Evolutionary conservation across 257 asterid genomes (phyloP).

Genomic region (Galeopsis tetrahit): DNA sequence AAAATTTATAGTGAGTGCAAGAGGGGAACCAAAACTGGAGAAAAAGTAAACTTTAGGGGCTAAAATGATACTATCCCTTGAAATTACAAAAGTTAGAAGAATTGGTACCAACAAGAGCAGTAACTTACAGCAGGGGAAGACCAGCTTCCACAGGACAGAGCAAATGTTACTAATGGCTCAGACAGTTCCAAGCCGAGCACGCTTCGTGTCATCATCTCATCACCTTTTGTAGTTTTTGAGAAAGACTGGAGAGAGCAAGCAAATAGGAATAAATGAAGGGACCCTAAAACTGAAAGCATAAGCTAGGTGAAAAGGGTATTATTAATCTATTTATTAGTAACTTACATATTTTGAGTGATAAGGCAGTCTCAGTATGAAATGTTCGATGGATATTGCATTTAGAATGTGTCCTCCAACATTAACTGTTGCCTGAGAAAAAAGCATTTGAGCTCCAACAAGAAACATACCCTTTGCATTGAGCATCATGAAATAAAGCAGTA

Average conservation of each 20-base stretch:
- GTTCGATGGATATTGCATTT: slow-evolving; percentile 77
- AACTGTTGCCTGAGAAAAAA: slow-evolving; percentile 65
- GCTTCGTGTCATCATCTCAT: slow-evolving; percentile 57
- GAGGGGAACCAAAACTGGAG: no score
- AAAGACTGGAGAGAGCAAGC: slow-evolving; percentile 52
- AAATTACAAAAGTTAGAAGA: not conserved
- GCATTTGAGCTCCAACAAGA: not conserved
- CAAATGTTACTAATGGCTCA: slow-evolving; percentile 87
- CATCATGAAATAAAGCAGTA: not conserved
- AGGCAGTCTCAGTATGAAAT: slow-evolving; percentile 81
- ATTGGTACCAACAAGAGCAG: not conserved
- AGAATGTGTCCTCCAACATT: slow-evolving; percentile 74
- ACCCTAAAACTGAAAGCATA: not conserved
- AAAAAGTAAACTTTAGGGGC: no score
- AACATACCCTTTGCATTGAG: not conserved
- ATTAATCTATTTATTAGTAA: not conserved
- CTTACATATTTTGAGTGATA: slow-evolving; percentile 83
- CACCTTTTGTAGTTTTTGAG: slow-evolving; percentile 58
- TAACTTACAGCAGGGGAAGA: slow-evolving; percentile 93
- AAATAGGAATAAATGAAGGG: not conserved
- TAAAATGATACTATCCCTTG: not conserved
- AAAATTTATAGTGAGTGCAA: no score
- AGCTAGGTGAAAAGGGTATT: not conserved
- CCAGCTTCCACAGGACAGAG: slow-evolving; percentile 97
- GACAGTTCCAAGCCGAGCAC: slow-evolving; percentile 70